Conservation (phyloP, 2,329 filamentous ascomycete species). For the Chaetothyriales sp. region DNA sequence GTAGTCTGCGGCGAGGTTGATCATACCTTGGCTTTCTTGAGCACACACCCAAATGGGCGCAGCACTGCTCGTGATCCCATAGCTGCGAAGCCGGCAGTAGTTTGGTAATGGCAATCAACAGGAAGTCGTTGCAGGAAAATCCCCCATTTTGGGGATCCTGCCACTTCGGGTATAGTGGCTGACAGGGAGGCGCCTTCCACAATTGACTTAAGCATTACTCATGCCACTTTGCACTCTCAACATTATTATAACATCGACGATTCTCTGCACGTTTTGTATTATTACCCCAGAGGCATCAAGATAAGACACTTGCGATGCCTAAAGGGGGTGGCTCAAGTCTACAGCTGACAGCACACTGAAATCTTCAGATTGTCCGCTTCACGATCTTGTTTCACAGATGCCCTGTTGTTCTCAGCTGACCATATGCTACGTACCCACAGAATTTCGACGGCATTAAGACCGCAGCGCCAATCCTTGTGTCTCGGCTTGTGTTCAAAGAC, state of each 20-base stretch:
- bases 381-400: neutral
- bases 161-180: neutral
- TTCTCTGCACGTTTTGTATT: too few species aligned
- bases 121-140: neutral
- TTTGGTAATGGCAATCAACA: neutral
- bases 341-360: neutral
- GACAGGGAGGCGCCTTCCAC: too few species aligned
- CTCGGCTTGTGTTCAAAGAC: too few species aligned
- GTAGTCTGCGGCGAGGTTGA: neutral
- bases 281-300: too few species aligned
- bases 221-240: too few species aligned
- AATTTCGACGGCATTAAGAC: neutral
- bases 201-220: too few species aligned
- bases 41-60: neutral
- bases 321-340: neutral
- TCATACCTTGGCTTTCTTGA: neutral
- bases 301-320: neutral
- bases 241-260: too few species aligned
- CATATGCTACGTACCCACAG: neutral
- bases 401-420: neutral
- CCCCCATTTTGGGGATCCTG: neutral
- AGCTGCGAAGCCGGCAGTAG: neutral
- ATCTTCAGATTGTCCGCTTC: neutral
- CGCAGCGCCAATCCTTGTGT: neutral
- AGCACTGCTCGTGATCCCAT: neutral